Conservation (phyloP, 2,329 filamentous ascomycete species). For the Ceratocystiopsis sp. region DNA sequence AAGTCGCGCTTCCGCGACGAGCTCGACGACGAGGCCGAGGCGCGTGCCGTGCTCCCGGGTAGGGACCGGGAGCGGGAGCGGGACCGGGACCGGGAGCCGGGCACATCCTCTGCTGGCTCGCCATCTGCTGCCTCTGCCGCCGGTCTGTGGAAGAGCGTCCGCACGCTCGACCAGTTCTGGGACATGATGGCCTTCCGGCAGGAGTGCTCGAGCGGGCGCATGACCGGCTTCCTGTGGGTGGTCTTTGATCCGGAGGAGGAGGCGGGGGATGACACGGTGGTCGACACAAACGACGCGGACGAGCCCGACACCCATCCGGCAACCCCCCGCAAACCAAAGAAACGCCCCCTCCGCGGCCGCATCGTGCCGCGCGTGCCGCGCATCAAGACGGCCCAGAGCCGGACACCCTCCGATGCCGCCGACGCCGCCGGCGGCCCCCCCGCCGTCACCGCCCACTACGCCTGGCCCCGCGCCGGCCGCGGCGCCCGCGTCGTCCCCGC, state of each 20-base stretch:
- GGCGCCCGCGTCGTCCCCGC: conserved; percentile 48
- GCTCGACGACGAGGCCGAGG: conserved; percentile 64
- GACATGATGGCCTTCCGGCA: conserved; percentile 95
- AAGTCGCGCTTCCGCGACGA: conserved; percentile 82
- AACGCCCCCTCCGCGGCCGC: conserved; percentile 34
- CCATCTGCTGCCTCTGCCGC: conserved; percentile 19
- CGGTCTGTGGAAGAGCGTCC: conserved; percentile 70
- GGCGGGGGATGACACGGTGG: too few species aligned
- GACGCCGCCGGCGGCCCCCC: conserved; percentile 20
- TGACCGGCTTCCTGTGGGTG: conserved; percentile 92
- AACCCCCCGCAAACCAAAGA: conserved; percentile 22
- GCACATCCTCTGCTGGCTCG: too few species aligned
- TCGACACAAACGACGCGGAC: too few species aligned
- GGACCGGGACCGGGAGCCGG: too few species aligned
- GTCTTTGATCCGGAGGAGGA: conserved; percentile 45
- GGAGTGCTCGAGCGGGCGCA: conserved; percentile 79
- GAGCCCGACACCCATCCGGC: conserved; percentile 16
- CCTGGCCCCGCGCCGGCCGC: conserved; percentile 44
- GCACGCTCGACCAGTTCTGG: conserved; percentile 84
- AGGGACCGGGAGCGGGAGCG: conserved; percentile 17
- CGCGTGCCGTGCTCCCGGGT: conserved; percentile 21
- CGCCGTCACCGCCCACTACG: conserved; percentile 42
- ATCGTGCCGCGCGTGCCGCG: conserved; percentile 48
- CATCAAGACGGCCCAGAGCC: conserved; percentile 40
- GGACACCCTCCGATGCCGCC: background rate